Percentiles rank a stretch among this genome's conserved stretches.
These are phyloP conservation scores for Isoetes engelmannii DNA, from an alignment of 83 land plant genomes.

Conservation along the genomic window DNA sequence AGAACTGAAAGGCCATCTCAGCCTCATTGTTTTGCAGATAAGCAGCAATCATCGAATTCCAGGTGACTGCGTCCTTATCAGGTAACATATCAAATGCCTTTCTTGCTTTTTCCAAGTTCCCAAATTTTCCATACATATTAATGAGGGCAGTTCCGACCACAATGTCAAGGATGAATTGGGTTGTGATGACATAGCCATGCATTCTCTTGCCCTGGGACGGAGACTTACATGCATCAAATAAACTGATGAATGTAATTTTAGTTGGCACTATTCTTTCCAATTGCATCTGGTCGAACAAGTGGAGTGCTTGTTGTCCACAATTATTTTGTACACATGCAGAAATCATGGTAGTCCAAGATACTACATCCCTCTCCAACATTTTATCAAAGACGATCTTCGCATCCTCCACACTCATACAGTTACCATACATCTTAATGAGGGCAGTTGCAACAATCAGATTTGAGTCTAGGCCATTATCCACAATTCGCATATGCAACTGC, in stretches of 20 bases:
- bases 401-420: constrained; percentile 3
- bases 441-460: not conserved
- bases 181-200: too few relatives aligned
- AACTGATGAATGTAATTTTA: constrained; percentile 1
- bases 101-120: too few relatives aligned
- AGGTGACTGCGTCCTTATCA: too few relatives aligned
- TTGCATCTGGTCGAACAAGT: constrained; percentile 2
- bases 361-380: not conserved
- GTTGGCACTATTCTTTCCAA: not conserved
- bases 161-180: too few relatives aligned
- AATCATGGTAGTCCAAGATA: constrained; percentile 12
- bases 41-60: too few relatives aligned
- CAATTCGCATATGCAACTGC: not conserved
- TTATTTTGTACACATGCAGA: constrained; percentile 1
- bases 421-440: constrained; percentile 8
- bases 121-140: too few relatives aligned
- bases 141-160: too few relatives aligned
- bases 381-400: constrained; percentile 3
- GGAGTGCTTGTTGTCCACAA: constrained; percentile 1
- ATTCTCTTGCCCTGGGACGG: too few relatives aligned
- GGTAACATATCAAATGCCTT: too few relatives aligned
- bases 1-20: too few relatives aligned
- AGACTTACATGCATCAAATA: too few relatives aligned
- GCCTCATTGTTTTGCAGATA: too few relatives aligned
- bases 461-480: not conserved